Conservation (phyloP, 2,329 filamentous ascomycete species). For the Clonostachys chloroleuca region DNA sequence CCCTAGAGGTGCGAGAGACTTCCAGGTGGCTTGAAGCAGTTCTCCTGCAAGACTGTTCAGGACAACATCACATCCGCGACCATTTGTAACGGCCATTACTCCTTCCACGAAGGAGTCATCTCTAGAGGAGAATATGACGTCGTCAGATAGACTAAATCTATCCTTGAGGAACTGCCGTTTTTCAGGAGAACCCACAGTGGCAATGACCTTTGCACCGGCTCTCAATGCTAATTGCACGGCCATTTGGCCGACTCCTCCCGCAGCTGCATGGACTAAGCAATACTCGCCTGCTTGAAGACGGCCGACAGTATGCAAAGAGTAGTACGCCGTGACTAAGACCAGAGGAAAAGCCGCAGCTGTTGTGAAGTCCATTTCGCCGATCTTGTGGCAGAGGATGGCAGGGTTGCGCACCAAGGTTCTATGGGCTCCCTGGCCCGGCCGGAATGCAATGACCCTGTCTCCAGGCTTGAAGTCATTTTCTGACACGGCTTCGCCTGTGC, state of each 20-base stretch:
- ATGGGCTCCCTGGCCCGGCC: slow-evolving; percentile 18
- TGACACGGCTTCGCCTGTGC: slow-evolving; percentile 7
- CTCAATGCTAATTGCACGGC: slow-evolving; percentile 11
- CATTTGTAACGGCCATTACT: slow-evolving; percentile 13
- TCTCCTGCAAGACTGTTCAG: slow-evolving; percentile 20
- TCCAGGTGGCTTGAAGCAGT: slow-evolving; percentile 18
- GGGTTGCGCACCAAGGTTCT: slow-evolving; percentile 11
- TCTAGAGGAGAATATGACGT: slow-evolving; percentile 16
- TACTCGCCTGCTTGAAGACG: slow-evolving; percentile 20
- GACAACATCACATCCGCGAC: slow-evolving; percentile 21
- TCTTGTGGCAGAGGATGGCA: slow-evolving; percentile 4
- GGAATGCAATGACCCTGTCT: slow-evolving; percentile 12
- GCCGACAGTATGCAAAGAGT: slow-evolving; percentile 1
- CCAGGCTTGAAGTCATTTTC: slow-evolving; percentile 3
- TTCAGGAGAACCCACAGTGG: slow-evolving; percentile 14
- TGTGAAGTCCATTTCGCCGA: slow-evolving; percentile 6
- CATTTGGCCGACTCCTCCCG: slow-evolving; percentile 16
- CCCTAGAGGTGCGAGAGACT: slow-evolving; percentile 22
- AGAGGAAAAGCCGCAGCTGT: slow-evolving; percentile 15
- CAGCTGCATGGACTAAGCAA: slow-evolving; percentile 18
- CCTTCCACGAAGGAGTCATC: slow-evolving; percentile 15
- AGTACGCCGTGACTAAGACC: slow-evolving; percentile 3
- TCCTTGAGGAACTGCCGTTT: slow-evolving; percentile 15
- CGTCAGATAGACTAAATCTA: slow-evolving; percentile 12
- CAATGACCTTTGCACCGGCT: slow-evolving; percentile 12